Evolutionary conservation across 768 basidiomycete genomes (phyloP), one percentile per base, ranked within the genome.

Genomic region (Cantharellus cinnabarinus): DNA sequence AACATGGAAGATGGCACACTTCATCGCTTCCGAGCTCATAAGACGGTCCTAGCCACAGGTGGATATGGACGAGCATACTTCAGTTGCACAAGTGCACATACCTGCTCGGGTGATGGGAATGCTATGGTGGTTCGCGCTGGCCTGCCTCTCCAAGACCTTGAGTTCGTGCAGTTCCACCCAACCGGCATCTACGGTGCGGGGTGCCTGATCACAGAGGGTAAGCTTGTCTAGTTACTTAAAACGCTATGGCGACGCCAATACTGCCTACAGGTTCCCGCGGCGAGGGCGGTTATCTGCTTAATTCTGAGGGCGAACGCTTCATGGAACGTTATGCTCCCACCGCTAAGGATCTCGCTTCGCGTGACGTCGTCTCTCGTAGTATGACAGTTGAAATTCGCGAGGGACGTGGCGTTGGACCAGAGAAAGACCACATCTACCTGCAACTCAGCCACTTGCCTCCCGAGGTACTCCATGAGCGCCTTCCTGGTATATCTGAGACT

Each of bases 151-250:
- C 95, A 98, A 73, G 95, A 99, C 73, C 71, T 85, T 62, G 95
- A 99, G 72, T 99, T 99, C 69, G 93, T 98, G n/a, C 95, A 99
- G 70, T 99, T 99, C 88, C 95, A 98, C 71, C 95, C 95, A 2
- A 98, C 95, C 52, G 95, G 95, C 72, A 98, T 99, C 67, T 99
- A 98, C 69, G 95, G 95, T 64, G 94, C 95, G 66, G 95, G 95
- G 54, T 99, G 95, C 72, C 77, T 99, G 64, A 99, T 99, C 69
- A 98, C 94, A 7, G 94, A 98, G 77, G 93, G 91, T 87, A 62
- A 58, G 71, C 67, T n/a, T 42, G 15, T 57, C 10, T 38, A 4
- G 35, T 37, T 14, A 29, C 20, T 29, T 29, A 29, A 29, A 29
- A 29, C 20, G 20, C 20, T 29, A 29, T 10, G 53, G 10, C 50